Percentiles rank a stretch among this genome's conserved stretches.
Evolutionary conservation across 768 basidiomycete genomes (phyloP).

Genomic region (Phaeotremella skinneri): DNA sequence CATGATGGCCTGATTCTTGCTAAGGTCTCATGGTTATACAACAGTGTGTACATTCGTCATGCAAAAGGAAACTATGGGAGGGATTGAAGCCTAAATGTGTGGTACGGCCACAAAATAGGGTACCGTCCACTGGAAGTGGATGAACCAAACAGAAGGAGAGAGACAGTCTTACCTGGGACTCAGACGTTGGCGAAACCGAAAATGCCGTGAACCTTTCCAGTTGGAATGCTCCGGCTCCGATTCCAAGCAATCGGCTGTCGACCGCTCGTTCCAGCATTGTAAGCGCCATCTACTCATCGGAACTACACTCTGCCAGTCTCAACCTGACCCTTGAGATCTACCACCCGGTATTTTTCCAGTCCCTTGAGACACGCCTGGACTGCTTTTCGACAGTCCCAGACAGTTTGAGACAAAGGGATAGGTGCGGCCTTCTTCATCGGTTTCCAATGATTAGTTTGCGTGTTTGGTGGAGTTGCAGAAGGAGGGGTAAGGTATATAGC

Average conservation of each 20-base stretch:
- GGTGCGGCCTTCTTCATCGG: conserved; percentile 62
- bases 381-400: conserved; percentile 52
- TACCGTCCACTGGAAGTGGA: too few relatives aligned
- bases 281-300: background rate
- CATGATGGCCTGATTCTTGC: too few relatives aligned
- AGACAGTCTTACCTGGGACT: too few relatives aligned
- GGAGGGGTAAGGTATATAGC: conserved; percentile 57
- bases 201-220: background rate
- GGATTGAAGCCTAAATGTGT: too few relatives aligned
- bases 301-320: conserved; percentile 51
- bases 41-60: too few relatives aligned
- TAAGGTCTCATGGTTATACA: too few relatives aligned
- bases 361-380: conserved; percentile 58
- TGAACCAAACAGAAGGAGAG: too few relatives aligned
- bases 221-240: background rate
- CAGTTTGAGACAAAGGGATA: conserved; percentile 29
- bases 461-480: conserved; percentile 6
- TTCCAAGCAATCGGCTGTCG: background rate
- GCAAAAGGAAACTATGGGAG: too few relatives aligned
- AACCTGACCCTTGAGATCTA: conserved; percentile 90
- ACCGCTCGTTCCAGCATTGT: too few relatives aligned
- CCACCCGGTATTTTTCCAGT: conserved; percentile 76
- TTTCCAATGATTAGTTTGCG: conserved; percentile 40
- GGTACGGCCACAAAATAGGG: too few relatives aligned
- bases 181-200: background rate